These are phyloP conservation scores for Aspergillus nanangensis DNA, from an alignment of 495 filamentous ascomycete genomes.

Conservation along the genomic window DNA sequence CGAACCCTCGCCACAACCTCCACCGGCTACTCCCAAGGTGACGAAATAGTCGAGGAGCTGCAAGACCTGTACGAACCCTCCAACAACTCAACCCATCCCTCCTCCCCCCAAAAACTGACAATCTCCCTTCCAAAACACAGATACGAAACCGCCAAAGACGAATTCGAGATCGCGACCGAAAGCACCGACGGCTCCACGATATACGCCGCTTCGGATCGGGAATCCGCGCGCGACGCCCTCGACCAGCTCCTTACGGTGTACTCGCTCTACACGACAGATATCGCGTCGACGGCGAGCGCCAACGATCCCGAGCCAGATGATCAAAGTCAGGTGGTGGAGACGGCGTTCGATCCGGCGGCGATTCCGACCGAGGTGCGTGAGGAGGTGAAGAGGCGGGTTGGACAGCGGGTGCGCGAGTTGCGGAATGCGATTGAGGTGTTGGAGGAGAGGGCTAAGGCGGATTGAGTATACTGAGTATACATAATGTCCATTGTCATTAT, in stretches of 20 bases:
- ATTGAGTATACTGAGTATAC: constrained; percentile 14
- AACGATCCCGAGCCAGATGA: constrained; percentile 4
- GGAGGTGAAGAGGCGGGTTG: constrained; percentile 38
- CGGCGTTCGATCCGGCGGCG: constrained; percentile 29
- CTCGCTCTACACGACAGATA: constrained; percentile 27
- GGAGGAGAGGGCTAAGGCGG: constrained; percentile 35
- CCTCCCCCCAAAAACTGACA: background rate
- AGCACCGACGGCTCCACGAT: constrained; percentile 38
- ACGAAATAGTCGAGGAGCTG: constrained; percentile 38
- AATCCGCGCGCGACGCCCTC: constrained; percentile 40
- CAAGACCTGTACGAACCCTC: constrained; percentile 30
- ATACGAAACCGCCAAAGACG: constrained; percentile 40
- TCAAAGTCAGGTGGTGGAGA: constrained; percentile 18
- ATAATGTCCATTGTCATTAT: background rate
- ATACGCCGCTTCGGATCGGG: constrained; percentile 45
- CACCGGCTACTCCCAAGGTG: constrained; percentile 21
- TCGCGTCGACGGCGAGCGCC: background rate
- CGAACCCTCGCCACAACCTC: constrained; percentile 3
- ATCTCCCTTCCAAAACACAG: constrained; percentile 9
- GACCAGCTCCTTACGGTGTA: constrained; percentile 34
- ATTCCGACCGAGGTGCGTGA: constrained; percentile 22
- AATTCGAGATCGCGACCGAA: constrained; percentile 46
- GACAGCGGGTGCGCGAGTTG: constrained; percentile 39
- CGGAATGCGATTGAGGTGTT: constrained; percentile 36
- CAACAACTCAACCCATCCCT: background rate